Base-by-base conservation (phyloP, 106 monocot species). In the Cymbidium sinense region DNA sequence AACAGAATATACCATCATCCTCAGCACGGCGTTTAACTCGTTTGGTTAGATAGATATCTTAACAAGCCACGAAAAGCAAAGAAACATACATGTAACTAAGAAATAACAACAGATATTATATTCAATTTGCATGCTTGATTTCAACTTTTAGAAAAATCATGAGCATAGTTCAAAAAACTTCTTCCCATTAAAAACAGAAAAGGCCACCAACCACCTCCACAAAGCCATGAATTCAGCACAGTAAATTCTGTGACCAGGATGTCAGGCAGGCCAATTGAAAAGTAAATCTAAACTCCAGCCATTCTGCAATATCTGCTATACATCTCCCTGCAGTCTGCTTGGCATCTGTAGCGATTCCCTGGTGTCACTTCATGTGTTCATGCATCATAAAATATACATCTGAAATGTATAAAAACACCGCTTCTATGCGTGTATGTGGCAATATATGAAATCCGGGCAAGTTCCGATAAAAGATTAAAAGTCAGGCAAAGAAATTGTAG, bases 1-100 rank as follows among this genome's bases (percentile, higher is more conserved):
- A 86, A 74, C 96, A 96, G 79, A 93, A 96, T 77, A 96, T 96
- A n/a, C 93, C 96, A 86, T 96, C 96, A 86, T 96, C 93, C 39
- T 96, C 96, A 41, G 84, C 73, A 62, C 89, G 91, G 34, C 77
- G 79, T 76, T 82, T 86, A 4, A 75, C 76, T 76, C 79, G 89
- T 81, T 93, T 93, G 52, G 83, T 91, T 5, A 96, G 89, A 75
- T 96, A 93, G 6, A 93, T 54, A 86, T 96, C 96, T 96, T 86
- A 25, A 27, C 37, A 69, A 62, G 80, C 84, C 41, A 88, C 80
- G 77, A 33, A 8, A 55, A 30, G 50, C 70, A 79, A 75, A 64
- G 61, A 41, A 43, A 43, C 9, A 43, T 28, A 43, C 34, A 37
- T 36, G 7, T 37, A 36, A 23, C 20, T 23, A 3, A 29, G 9